A percentile compares a stretch with the other conserved stretches of the same genome.
Evolutionary conservation across 345 rosid genomes (phyloP).

Genomic region (Melaleuca quinquenervia): DNA sequence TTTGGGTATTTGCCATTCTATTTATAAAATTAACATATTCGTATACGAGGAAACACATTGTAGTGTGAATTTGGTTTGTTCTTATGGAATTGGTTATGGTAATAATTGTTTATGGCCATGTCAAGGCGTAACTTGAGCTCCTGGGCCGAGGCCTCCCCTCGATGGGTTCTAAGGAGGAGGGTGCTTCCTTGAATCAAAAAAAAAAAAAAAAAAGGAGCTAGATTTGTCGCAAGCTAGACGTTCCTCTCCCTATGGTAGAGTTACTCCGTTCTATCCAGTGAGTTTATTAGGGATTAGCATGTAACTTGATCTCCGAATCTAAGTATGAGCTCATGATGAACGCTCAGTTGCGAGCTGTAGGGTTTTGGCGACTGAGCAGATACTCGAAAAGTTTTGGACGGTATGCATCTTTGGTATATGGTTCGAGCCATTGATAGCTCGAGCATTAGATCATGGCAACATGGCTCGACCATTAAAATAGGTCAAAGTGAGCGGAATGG

Average conservation of each 20-base stretch:
- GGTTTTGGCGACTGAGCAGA: neutral
- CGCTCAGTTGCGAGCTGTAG: neutral
- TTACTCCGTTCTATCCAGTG: too few species aligned
- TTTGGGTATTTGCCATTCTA: neutral
- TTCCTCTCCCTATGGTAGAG: too few species aligned
- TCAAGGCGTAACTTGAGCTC: neutral
- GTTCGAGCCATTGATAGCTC: neutral
- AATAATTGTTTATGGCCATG: neutral
- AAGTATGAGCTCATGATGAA: neutral
- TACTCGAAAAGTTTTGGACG: neutral
- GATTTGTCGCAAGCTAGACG: too few species aligned
- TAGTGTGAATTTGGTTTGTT: neutral
- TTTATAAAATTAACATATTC: too few species aligned
- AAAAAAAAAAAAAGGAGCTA: too few species aligned
- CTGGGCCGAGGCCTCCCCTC: too few species aligned
- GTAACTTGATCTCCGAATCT: too few species aligned
- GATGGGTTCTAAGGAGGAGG: too few species aligned
- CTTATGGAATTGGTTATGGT: neutral
- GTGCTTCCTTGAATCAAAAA: too few species aligned
- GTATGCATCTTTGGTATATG: neutral
- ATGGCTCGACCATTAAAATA: neutral
- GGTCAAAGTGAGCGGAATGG: neutral
- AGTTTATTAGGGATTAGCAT: too few species aligned
- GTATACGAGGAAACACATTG: neutral
- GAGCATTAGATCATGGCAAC: neutral